Percentiles rank a stretch among this genome's conserved stretches.
Evolutionary conservation across 345 rosid genomes (phyloP).

Genomic region (Salix suchowensis): DNA sequence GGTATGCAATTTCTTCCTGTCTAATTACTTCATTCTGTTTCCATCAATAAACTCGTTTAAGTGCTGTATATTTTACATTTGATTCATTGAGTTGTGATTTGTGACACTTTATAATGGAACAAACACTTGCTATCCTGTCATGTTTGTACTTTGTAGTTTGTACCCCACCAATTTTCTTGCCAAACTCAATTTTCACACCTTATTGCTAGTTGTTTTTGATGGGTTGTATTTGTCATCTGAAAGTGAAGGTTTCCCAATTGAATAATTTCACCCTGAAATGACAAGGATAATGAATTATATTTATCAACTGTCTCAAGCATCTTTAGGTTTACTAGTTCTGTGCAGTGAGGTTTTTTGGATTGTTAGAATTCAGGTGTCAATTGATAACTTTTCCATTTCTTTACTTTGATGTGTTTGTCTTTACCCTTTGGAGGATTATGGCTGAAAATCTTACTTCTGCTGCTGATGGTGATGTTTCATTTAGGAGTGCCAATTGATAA

Average conservation of each 20-base stretch:
- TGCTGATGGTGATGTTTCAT: conserved; percentile 5
- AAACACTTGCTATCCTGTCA: too few species aligned
- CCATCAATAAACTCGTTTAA: not conserved
- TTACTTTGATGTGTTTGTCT: not conserved
- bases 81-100: too few species aligned
- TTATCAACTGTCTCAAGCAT: not conserved
- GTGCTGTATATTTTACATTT: not conserved
- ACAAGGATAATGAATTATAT: not conserved
- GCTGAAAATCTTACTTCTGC: not conserved
- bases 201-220: not conserved
- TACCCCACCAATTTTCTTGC: too few species aligned
- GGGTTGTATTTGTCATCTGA: not conserved
- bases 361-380: not conserved
- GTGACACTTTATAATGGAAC: too few species aligned
- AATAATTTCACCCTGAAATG: not conserved
- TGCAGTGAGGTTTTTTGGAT: not conserved
- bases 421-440: not conserved
- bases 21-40: not conserved
- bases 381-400: not conserved
- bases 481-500: conserved; percentile 29
- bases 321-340: not conserved
- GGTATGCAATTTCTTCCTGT: conserved; percentile 40
- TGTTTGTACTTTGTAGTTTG: too few species aligned
- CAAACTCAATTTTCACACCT: too few species aligned
- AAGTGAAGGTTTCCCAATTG: not conserved